A percentile compares a stretch with the other conserved stretches of the same genome.
These are phyloP conservation scores for Magnusiomyces fungicola DNA, from an alignment of 1,139 yeast genomes.

Conservation along the genomic window DNA sequence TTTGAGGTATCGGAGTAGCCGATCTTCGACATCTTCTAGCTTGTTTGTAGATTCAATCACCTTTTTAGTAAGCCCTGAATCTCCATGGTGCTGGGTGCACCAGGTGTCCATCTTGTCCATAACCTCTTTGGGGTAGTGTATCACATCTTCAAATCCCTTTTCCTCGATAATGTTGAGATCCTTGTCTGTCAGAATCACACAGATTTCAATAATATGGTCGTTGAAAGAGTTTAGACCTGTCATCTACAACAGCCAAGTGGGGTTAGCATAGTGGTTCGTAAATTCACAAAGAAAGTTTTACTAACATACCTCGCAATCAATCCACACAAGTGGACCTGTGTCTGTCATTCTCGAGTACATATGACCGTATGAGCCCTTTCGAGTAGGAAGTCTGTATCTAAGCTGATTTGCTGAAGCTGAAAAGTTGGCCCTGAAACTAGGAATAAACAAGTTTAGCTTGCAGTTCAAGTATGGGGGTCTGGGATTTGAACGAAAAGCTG, in stretches of 20 bases:
- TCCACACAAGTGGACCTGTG: conserved; percentile 54
- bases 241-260: conserved; percentile 46
- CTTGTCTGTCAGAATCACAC: conserved; percentile 85
- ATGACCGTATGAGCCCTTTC: neutral
- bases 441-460: too few relatives aligned
- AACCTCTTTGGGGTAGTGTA: conserved; percentile 58
- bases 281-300: conserved; percentile 23
- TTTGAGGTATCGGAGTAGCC: conserved; percentile 54
- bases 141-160: conserved; percentile 71
- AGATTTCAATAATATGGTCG: conserved; percentile 82
- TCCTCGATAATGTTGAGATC: conserved; percentile 58
- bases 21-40: conserved; percentile 52
- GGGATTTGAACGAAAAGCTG: too few relatives aligned
- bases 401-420: neutral
- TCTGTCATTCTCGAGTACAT: conserved; percentile 7
- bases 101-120: conserved; percentile 76
- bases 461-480: too few relatives aligned
- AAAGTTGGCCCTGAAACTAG: neutral
- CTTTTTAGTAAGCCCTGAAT: conserved; percentile 67
- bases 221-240: conserved; percentile 75
- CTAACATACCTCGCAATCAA: conserved; percentile 53
- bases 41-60: conserved; percentile 53
- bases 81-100: conserved; percentile 76
- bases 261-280: neutral
- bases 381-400: neutral